phyloP scores from a whole-genome alignment of 2,329 filamentous ascomycete species.

The Capronia epimyces region DNA sequence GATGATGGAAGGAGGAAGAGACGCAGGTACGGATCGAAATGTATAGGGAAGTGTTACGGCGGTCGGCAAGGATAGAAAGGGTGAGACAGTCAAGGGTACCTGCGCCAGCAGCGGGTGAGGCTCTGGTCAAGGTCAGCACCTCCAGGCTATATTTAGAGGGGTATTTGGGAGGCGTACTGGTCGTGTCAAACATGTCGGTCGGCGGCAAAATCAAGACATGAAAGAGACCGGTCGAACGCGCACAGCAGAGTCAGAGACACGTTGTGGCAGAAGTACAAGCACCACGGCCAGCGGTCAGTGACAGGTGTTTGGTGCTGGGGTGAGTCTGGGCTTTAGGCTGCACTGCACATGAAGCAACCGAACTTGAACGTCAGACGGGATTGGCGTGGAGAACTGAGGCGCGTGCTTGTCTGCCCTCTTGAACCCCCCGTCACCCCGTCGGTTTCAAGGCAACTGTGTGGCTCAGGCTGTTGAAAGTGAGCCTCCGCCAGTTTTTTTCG shows the following conservation, averaged over 20 bases:
- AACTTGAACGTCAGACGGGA: too few species aligned
- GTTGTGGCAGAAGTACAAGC: constrained; percentile 1
- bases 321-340: not conserved
- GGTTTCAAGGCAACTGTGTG: too few species aligned
- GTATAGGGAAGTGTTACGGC: constrained; percentile 91
- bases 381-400: constrained; percentile 1
- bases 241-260: not conserved
- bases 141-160: not conserved
- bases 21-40: constrained; percentile 83
- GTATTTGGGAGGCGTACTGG: constrained; percentile 34
- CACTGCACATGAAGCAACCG: not conserved
- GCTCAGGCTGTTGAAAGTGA: not conserved
- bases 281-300: not conserved
- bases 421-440: too few species aligned
- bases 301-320: not conserved
- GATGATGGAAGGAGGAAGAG: constrained; percentile 68
- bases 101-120: constrained; percentile 86
- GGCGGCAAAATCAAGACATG: not conserved
- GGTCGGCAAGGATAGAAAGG: constrained; percentile 84
- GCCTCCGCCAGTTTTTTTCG: not conserved
- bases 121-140: constrained; percentile 44
- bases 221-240: not conserved
- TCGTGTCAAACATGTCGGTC: constrained; percentile 41
- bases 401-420: constrained; percentile 14
- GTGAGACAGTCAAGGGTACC: constrained; percentile 86